Evolutionary conservation across 495 filamentous ascomycete species (phyloP).

Genomic region (Lasiosphaeria ovina): DNA sequence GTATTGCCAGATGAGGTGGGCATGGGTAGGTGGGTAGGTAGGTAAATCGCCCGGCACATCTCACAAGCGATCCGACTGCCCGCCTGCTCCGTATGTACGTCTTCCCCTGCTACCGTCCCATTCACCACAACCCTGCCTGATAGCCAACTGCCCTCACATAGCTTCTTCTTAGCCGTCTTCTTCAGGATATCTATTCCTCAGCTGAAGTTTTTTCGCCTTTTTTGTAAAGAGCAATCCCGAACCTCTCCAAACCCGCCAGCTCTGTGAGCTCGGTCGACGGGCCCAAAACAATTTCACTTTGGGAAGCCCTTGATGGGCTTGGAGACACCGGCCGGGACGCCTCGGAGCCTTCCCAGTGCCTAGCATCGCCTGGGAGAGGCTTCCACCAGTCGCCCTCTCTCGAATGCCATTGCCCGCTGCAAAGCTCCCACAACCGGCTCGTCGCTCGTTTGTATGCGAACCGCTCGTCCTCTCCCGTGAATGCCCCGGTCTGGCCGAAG

Average conservation of each 20-base stretch:
- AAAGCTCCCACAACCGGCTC: conserved; percentile 70
- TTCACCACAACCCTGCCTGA: too few relatives aligned
- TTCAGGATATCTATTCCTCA: neutral
- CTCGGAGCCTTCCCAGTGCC: conserved; percentile 55
- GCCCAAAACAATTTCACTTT: conserved; percentile 37
- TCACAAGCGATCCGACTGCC: too few relatives aligned
- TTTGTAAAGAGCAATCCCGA: conserved; percentile 29
- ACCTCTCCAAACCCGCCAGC: conserved; percentile 40
- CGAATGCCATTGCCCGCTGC: conserved; percentile 61
- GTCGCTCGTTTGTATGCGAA: conserved; percentile 70
- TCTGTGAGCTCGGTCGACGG: conserved; percentile 40
- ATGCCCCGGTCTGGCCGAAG: conserved; percentile 55
- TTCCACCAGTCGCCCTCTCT: conserved; percentile 60
- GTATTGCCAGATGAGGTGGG: too few relatives aligned
- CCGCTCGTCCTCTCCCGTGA: conserved; percentile 69
- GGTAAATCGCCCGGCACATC: too few relatives aligned
- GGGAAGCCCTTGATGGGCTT: neutral
- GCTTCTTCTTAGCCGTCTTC: too few relatives aligned
- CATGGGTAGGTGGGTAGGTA: too few relatives aligned
- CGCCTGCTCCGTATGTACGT: too few relatives aligned
- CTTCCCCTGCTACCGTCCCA: too few relatives aligned
- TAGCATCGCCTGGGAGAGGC: conserved; percentile 55
- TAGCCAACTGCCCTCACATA: too few relatives aligned
- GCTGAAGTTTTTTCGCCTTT: conserved; percentile 9
- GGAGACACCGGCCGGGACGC: conserved; percentile 21